Base-by-base conservation (phyloP, 2,329 filamentous ascomycete genomes). In the Cercospora janseana region DNA sequence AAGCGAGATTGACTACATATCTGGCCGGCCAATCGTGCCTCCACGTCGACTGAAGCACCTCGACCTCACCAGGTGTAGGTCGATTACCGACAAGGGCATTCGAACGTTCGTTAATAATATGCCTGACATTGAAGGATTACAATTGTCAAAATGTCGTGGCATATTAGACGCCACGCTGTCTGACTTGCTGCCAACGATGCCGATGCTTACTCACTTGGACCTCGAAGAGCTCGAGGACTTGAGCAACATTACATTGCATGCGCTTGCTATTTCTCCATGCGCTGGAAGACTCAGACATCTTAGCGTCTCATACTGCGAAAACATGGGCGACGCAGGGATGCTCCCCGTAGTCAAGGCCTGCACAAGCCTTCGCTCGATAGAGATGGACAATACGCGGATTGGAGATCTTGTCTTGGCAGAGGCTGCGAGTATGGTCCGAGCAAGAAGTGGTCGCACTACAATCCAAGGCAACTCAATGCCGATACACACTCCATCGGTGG, bases 351-450 rank as follows among this genome's bases (percentile, higher is more conserved):
- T 97, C 59, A 88, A 89, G 63, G 79, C 78, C 23, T 95, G 90
- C 68, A 77, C 79, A 0, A 77, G 73, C 10, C 77, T 97, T 10
- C 76, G 76, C 40, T 87, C 78, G 23, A 73, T 95, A 10, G 88
- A 94, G 45, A 84, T 97, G 77, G 93, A 98, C 72, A 97, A 97
- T 68, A 97, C 92, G 0, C 83, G 87, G 38, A 83, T 95, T 56
- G 92, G 88, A 12, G 89, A 97, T 63, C 79, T 95, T 1, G 84
- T 88, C 4, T 81, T 97, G 7, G 81, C 85, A 49, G 92, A 96
- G 73, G 89, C 91, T 2, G 88, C 90, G 6, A 75, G 81, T n/a
- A 87, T 88, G 73, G 80, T 95, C 12, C 82, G 84, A 49, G 75
- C 75, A 23, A 77, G 76, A 54, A 69, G 58, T n/a, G 65, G 69